Evolutionary conservation across 2,329 filamentous ascomycete species (phyloP), one percentile per base, ranked within the genome.

Genomic region (Xylariaceae sp.): DNA sequence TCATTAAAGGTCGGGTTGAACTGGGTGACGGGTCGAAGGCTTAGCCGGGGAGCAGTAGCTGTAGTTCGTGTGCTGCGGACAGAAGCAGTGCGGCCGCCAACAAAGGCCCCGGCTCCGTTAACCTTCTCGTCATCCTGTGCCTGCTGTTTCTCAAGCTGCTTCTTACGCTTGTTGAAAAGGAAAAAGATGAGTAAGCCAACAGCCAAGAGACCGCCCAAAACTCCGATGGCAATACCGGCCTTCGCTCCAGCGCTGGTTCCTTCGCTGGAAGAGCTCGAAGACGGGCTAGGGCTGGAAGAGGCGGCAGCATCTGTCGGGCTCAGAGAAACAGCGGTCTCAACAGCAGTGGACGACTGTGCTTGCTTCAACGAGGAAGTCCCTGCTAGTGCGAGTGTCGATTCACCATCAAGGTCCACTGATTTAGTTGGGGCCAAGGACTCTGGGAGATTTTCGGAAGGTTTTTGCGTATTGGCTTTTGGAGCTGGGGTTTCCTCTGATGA

Each of bases 201-300:
- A 2, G 88, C 74, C 28, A 88, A 83, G 23, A 96, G 67, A 45
- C 84, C 85, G 6, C 88, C 79, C 28, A 97, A 75, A 44, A 96
- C 85, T 68, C 92, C 93, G 70, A 97, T 87, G 5, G 89, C 91
- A 60, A 97, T 84, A 58, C 95, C 95, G 39, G 92, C 93, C 74
- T 92, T 95, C 37, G 76, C 72, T 26, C 76, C 82, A 7, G 65
- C 56, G 57, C 69, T 65, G 46, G 53, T 61, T 45, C 66, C 58
- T 9, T 62, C 50, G 23, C 48, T 61, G 6, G 68, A 60, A 11
- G 69, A 43, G 34, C 63, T 62, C 2, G 69, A 46, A 1, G 70
- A 54, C 6, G 67, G 44, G 4, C 61, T 62, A 37, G 68, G 47
- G 19, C 62, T 58, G 17, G 63, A 51, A 21, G 68, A 62, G 19